Evolutionary conservation across 768 basidiomycete species (phyloP).

Genomic region (Rhodotorula sphaerocarpa): DNA sequence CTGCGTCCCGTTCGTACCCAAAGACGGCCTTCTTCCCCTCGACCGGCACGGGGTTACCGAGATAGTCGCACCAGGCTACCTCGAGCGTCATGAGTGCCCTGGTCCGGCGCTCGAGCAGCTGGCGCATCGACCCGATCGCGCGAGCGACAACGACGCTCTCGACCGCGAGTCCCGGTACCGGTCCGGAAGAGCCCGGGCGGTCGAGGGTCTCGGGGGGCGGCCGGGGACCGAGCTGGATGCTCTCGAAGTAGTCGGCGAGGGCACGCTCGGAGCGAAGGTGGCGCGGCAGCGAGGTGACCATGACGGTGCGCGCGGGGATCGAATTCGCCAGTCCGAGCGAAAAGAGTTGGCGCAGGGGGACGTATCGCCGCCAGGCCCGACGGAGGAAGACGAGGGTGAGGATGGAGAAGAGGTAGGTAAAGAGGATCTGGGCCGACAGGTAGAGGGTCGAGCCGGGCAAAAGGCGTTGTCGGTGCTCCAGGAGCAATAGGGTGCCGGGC

Average conservation of each 20-base stretch:
- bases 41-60: conserved; percentile 72
- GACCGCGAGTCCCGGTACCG: conserved; percentile 49
- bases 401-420: conserved; percentile 87
- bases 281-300: conserved; percentile 74
- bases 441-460: conserved; percentile 52
- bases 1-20: conserved; percentile 59
- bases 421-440: conserved; percentile 64
- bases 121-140: conserved; percentile 65
- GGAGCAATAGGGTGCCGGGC: conserved; percentile 40
- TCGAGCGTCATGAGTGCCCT: conserved; percentile 71
- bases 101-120: conserved; percentile 69
- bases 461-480: conserved; percentile 52
- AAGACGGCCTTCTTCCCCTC: conserved; percentile 51
- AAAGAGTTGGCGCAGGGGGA: conserved; percentile 84
- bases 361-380: conserved; percentile 78
- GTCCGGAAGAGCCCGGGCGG: no score
- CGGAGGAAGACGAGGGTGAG: conserved; percentile 78
- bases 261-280: conserved; percentile 76
- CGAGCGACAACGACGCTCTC: conserved; percentile 87
- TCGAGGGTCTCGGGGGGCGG: no score
- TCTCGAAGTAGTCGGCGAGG: conserved; percentile 87
- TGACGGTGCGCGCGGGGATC: conserved; percentile 83
- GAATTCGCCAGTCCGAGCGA: conserved; percentile 90
- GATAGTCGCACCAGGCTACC: conserved; percentile 75
- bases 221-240: conserved; percentile 54